Percentiles rank a stretch among this genome's conserved stretches.
phyloP scores from a whole-genome alignment of 768 basidiomycete species.

The Boletus pseudo-olivaceus region DNA sequence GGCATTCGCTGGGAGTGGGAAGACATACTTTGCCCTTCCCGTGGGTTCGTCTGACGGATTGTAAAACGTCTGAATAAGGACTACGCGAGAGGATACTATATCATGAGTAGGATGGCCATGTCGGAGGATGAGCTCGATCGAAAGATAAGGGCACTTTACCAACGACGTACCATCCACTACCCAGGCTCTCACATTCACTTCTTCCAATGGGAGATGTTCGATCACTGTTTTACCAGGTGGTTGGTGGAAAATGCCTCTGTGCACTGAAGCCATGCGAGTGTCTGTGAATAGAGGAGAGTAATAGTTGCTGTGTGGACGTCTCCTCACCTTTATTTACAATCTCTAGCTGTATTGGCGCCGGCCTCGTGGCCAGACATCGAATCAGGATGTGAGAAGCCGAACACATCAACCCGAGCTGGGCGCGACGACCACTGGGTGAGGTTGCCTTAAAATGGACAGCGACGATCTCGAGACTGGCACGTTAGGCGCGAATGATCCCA shows the following conservation, averaged over 20 bases:
- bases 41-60: constrained; percentile 40
- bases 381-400: constrained; percentile 6
- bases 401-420: neutral
- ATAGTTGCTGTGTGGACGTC: constrained; percentile 3
- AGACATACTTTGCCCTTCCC: constrained; percentile 49
- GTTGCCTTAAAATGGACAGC: neutral
- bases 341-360: constrained; percentile 5
- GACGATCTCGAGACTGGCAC: neutral
- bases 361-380: constrained; percentile 1
- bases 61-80: constrained; percentile 38
- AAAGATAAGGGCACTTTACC: neutral
- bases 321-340: constrained; percentile 11
- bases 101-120: neutral
- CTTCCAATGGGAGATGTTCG: constrained; percentile 39
- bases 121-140: neutral
- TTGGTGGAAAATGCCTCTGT: constrained; percentile 33
- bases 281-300: neutral
- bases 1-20: constrained; percentile 54
- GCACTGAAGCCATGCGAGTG: constrained; percentile 14
- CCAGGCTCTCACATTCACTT: constrained; percentile 38
- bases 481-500: neutral
- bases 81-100: constrained; percentile 43
- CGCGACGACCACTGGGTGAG: neutral
- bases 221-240: constrained; percentile 19
- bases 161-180: constrained; percentile 41